Evolutionary conservation across 345 rosid genomes (phyloP), one percentile per base, ranked within the genome.

Genomic region (Iberis pinnata): DNA sequence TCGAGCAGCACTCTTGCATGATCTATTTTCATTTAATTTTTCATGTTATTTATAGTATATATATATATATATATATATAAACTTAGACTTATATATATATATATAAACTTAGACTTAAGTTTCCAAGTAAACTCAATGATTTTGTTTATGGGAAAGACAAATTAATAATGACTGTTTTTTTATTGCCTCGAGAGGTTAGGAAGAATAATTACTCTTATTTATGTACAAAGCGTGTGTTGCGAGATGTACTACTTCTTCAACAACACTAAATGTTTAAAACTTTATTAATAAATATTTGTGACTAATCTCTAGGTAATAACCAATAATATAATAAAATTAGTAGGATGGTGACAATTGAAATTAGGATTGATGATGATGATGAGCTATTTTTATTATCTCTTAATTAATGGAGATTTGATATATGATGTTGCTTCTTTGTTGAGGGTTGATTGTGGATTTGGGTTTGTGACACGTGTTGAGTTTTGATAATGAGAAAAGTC

Each of bases 1-100:
- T 72, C 69, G 71, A 79, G 89, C 97, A 85, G 83, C 80, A 68
- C 77, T 79, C 90, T 75, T 81, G 95, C 97, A 85, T 89, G 95
- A 89, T 75, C 78, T 82, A 76, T 79, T 71, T 64, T 58, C 68
- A 31, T 55, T 53, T 43, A 59, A 26, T 12, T 15, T 45, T 49
- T 56, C 18, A n/a, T 40, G 32, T 40, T 18, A 22, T 43, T 64
- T 20, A 43, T 39, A 18, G 16, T 26, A 50, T 49, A 25, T 29
- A 53, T 43, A 25, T 20, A 49, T 39, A 49, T 49, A 38, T 36
- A 46, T 38, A 42, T 17, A 41, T 51, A 39, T 24, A 49, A 56
- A 56, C 63, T 45, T 31, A 46, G 31, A 47, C 18, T 40, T 20
- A 49, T 39, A 49, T 49, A 38, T 36, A 46, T 38, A 42, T 17